phyloP scores from a whole-genome alignment of 805 yeast genomes.

The Candida schatavii region DNA sequence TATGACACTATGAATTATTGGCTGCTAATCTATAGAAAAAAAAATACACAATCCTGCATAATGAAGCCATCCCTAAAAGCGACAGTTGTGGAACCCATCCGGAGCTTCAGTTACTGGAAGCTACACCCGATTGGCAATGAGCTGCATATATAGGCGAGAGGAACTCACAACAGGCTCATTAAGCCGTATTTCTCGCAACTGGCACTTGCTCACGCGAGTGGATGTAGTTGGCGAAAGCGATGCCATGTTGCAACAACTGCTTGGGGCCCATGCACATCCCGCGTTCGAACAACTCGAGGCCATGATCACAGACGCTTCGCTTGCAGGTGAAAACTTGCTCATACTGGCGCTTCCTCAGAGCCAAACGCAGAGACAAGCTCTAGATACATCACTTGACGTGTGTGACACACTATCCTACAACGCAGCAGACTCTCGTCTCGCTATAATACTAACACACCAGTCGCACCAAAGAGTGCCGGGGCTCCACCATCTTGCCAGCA shows the following conservation, averaged over 20 bases:
- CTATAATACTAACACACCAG: constrained; percentile 1
- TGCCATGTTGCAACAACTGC: not conserved
- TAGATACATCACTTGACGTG: not conserved
- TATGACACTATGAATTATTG: too few species aligned
- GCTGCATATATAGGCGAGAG: not conserved
- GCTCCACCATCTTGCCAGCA: not conserved
- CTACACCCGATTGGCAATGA: not conserved
- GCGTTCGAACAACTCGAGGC: not conserved
- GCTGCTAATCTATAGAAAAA: too few species aligned
- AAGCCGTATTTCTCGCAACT: too few species aligned
- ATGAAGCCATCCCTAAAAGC: too few species aligned
- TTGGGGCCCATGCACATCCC: too few species aligned
- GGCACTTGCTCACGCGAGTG: not conserved
- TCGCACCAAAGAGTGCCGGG: constrained; percentile 4
- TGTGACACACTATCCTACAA: not conserved
- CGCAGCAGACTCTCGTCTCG: not conserved
- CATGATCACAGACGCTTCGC: not conserved
- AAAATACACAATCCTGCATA: not conserved
- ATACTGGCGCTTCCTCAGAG: not conserved
- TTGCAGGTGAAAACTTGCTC: not conserved
- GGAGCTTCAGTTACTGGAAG: too few species aligned
- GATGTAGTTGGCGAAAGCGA: not conserved
- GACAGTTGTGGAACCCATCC: too few species aligned
- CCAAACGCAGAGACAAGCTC: not conserved
- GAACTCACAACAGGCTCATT: not conserved